These are phyloP conservation scores for Neckera pumila DNA, from an alignment of 225 moss, liverwort and hornwort genomes.

Conservation along the genomic window DNA sequence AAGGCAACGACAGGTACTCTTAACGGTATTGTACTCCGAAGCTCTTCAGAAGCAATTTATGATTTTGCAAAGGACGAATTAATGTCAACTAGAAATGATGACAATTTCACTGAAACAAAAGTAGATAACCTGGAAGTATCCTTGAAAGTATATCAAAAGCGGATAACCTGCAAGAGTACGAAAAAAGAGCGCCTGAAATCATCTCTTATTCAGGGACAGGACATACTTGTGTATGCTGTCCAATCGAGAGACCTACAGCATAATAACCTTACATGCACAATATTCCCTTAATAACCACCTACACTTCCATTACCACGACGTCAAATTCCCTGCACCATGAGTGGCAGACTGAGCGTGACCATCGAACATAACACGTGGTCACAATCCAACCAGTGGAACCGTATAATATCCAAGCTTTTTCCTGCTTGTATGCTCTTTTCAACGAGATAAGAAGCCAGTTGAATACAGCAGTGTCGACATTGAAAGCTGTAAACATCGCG, in stretches of 20 bases:
- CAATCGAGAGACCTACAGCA: constrained; percentile 17
- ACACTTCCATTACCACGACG: constrained; percentile 16
- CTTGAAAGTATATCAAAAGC: neutral
- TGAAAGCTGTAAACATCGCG: constrained; percentile 10
- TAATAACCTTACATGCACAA: constrained; percentile 12
- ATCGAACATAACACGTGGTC: constrained; percentile 2
- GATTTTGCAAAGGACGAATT: neutral
- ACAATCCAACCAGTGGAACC: constrained; percentile 10
- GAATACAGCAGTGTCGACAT: neutral
- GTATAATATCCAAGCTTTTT: constrained; percentile 12
- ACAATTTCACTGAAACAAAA: neutral
- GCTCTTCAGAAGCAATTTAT: neutral
- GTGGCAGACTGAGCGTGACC: constrained; percentile 11
- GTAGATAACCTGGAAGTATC: neutral
- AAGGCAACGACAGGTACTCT: neutral
- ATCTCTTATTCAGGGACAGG: constrained; percentile 32
- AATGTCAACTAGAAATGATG: neutral
- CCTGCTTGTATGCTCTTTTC: constrained; percentile 13
- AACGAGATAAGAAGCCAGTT: constrained; percentile 6
- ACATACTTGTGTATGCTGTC: constrained; percentile 38
- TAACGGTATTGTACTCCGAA: neutral
- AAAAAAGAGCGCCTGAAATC: neutral
- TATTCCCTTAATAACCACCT: constrained; percentile 13
- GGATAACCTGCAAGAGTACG: neutral
- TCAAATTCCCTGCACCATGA: constrained; percentile 14